These are phyloP conservation scores for Lactarius trivialis DNA, from an alignment of 768 basidiomycete genomes.

Conservation along the genomic window DNA sequence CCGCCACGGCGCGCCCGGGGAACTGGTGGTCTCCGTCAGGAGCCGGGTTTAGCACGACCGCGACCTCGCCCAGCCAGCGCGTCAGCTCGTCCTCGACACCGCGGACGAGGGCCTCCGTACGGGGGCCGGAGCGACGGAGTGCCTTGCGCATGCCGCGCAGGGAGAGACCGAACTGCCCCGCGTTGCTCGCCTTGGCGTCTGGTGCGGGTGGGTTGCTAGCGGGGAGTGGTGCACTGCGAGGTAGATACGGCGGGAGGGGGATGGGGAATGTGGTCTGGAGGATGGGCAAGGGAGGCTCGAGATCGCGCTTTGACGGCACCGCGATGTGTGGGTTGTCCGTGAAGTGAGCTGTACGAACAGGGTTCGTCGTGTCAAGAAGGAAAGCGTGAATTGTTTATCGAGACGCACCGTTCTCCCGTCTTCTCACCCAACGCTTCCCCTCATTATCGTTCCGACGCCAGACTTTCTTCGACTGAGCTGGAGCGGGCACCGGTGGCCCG, in stretches of 20 bases:
- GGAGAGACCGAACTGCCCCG: slow-evolving; percentile 71
- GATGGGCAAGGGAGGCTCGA: slow-evolving; percentile 38
- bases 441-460: slow-evolving; percentile 52
- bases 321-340: slow-evolving; percentile 67
- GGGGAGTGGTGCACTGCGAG: slow-evolving; percentile 52
- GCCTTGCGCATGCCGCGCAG: slow-evolving; percentile 68
- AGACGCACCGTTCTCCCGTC: slow-evolving; percentile 68
- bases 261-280: slow-evolving; percentile 61
- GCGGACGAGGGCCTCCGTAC: slow-evolving; percentile 55
- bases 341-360: slow-evolving; percentile 50
- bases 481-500: not conserved
- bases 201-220: slow-evolving; percentile 33
- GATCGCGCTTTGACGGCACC: slow-evolving; percentile 53
- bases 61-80: slow-evolving; percentile 55
- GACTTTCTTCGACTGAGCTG: slow-evolving; percentile 34
- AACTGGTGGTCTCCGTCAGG: slow-evolving; percentile 26
- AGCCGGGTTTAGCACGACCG: slow-evolving; percentile 47
- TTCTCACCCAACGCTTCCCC: slow-evolving; percentile 70
- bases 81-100: slow-evolving; percentile 60
- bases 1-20: slow-evolving; percentile 45
- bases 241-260: slow-evolving; percentile 65
- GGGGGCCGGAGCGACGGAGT: slow-evolving; percentile 53
- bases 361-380: not conserved
- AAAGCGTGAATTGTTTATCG: not conserved
- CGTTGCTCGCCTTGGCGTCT: slow-evolving; percentile 50